phyloP scores from a whole-genome alignment of 306 rosid species.

The Prunus armeniaca region DNA sequence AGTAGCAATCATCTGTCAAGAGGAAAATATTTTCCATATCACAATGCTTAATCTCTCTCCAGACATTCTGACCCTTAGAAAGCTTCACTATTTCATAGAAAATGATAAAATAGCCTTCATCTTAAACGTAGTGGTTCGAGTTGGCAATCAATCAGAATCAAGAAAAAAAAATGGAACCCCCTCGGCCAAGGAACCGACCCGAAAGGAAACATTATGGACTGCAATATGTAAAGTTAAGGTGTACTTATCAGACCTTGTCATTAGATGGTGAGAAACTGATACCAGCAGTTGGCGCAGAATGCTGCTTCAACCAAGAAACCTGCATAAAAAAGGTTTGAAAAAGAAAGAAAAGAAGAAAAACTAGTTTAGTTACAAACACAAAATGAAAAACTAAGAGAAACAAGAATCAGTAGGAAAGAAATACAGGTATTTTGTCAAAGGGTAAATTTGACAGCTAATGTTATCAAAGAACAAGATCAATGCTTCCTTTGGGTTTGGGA shows the following conservation, averaged over 20 bases:
- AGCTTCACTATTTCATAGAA: conserved; percentile 17
- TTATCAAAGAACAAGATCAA: neutral
- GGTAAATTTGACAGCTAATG: neutral
- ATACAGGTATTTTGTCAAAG: neutral
- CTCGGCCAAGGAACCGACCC: no score
- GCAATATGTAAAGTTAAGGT: neutral
- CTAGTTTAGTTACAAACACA: conserved; percentile 10
- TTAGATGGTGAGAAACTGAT: conserved; percentile 94
- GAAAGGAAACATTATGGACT: conserved; percentile 3
- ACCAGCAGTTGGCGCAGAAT: conserved; percentile 98
- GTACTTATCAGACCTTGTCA: conserved; percentile 70
- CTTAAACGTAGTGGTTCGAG: neutral
- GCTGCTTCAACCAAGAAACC: conserved; percentile 97
- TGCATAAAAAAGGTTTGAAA: conserved; percentile 18
- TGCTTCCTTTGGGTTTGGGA: neutral
- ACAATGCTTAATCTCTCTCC: conserved; percentile 17
- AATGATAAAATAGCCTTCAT: conserved; percentile 22
- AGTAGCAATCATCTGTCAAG: conserved; percentile 80
- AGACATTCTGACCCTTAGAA: conserved; percentile 21
- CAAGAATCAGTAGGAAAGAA: neutral
- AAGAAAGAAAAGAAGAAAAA: conserved; percentile 6
- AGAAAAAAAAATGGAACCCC: no score
- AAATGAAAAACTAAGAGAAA: conserved; percentile 11
- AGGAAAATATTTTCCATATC: conserved; percentile 31
- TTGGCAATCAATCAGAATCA: no score